Evolutionary conservation across 306 rosid genomes (phyloP).

Genomic region (Ceratonia siliqua): DNA sequence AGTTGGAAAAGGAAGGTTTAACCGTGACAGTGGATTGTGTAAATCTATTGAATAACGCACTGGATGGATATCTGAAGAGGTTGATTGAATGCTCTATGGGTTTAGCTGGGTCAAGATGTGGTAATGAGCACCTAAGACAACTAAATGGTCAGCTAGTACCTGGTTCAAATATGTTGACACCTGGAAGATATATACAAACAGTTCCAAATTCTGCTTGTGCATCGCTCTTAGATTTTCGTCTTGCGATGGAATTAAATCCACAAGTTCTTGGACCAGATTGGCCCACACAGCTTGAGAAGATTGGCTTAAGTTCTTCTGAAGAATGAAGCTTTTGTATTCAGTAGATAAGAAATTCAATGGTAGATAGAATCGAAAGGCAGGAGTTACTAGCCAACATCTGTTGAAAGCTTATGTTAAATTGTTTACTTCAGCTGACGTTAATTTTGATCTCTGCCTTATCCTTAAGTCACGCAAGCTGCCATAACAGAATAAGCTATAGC

Average conservation of each 20-base stretch:
- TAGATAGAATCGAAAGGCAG: conserved; percentile 34
- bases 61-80: conserved; percentile 87
- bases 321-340: conserved; percentile 48
- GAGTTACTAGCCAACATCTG: conserved; percentile 35
- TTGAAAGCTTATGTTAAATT: conserved; percentile 45
- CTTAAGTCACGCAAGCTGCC: conserved; percentile 34
- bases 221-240: conserved; percentile 63
- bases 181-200: conserved; percentile 47
- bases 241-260: conserved; percentile 80
- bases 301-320: conserved; percentile 61
- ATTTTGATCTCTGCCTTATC: conserved; percentile 33
- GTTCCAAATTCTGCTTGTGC: conserved; percentile 37
- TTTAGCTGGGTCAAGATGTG: conserved; percentile 58
- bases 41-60: conserved; percentile 78
- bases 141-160: conserved; percentile 22
- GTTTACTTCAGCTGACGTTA: conserved; percentile 37
- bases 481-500: conserved; percentile 45
- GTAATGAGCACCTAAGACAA: conserved; percentile 39
- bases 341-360: conserved; percentile 27
- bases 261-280: conserved; percentile 79
- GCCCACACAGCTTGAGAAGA: conserved; percentile 83
- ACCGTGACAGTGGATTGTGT: conserved; percentile 58
- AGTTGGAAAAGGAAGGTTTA: conserved; percentile 73
- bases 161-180: conserved; percentile 41
- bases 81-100: conserved; percentile 67